Percentiles rank a stretch among this genome's conserved stretches.
Evolutionary conservation across 2,329 filamentous ascomycete species (phyloP).

Genomic region (Fusarium nisikadoi): DNA sequence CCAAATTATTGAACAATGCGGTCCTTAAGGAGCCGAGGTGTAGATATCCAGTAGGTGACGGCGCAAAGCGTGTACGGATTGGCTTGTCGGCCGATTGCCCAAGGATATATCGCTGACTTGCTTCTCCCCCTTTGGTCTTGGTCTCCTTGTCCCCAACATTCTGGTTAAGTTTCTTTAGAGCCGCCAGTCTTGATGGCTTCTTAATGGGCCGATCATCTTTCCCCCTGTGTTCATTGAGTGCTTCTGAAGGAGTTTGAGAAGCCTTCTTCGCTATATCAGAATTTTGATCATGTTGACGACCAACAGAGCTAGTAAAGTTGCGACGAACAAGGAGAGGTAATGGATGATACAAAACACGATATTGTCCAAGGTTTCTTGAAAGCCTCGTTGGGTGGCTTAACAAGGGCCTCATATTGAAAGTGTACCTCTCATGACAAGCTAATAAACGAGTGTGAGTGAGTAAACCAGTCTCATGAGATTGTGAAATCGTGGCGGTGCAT

Average conservation of each 20-base stretch:
- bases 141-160: background rate
- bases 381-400: slow-evolving; percentile 28
- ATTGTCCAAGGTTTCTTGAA: slow-evolving; percentile 2
- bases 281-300: slow-evolving; percentile 17
- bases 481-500: slow-evolving; percentile 27
- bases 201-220: background rate
- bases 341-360: background rate
- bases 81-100: slow-evolving; percentile 64
- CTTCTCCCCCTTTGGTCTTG: background rate
- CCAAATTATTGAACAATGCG: slow-evolving; percentile 92
- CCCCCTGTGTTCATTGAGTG: background rate
- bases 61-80: slow-evolving; percentile 80
- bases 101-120: slow-evolving; percentile 45
- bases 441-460: slow-evolving; percentile 15
- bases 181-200: slow-evolving; percentile 35
- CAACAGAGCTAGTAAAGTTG: slow-evolving; percentile 26
- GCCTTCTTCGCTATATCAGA: background rate
- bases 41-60: slow-evolving; percentile 92
- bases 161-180: slow-evolving; percentile 38
- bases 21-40: slow-evolving; percentile 93
- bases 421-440: slow-evolving; percentile 34
- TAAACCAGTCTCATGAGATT: slow-evolving; percentile 29
- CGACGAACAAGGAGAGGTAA: slow-evolving; percentile 4
- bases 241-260: background rate
- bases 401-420: slow-evolving; percentile 34